These are phyloP conservation scores for Tylopilus sp. DNA, from an alignment of 768 basidiomycete genomes.

Conservation along the genomic window DNA sequence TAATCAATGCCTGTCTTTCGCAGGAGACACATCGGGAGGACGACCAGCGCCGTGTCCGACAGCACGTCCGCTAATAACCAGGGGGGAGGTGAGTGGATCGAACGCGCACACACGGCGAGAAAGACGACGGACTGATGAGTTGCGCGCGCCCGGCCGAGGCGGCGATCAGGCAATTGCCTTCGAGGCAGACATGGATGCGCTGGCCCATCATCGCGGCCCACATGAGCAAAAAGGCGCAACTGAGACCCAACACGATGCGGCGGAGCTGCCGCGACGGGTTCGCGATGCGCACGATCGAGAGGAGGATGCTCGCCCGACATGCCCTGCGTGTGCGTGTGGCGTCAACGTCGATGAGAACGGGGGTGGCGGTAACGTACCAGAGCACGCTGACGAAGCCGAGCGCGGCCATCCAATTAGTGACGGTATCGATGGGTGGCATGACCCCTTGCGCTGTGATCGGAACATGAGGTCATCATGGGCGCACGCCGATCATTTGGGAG, in stretches of 20 bases:
- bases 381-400: constrained; percentile 16
- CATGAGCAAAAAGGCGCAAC: constrained; percentile 21
- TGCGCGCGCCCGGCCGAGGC: constrained; percentile 12
- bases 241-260: constrained; percentile 3
- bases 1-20: constrained; percentile 1
- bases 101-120: not conserved
- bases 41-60: constrained; percentile 19
- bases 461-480: too few species aligned
- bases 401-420: constrained; percentile 10
- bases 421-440: not conserved
- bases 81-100: not conserved
- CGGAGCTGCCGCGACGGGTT: constrained; percentile 9
- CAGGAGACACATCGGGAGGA: constrained; percentile 15
- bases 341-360: not conserved
- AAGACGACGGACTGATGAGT: constrained; percentile 19
- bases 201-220: constrained; percentile 21
- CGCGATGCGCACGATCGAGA: constrained; percentile 20
- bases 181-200: constrained; percentile 7
- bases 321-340: constrained; percentile 8
- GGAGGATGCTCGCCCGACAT: constrained; percentile 23
- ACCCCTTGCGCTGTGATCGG: not conserved
- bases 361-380: constrained; percentile 12
- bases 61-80: constrained; percentile 18
- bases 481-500: too few species aligned
- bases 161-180: not conserved